Base-by-base conservation (phyloP, 306 rosid genomes). In the Corylus heterophylla region DNA sequence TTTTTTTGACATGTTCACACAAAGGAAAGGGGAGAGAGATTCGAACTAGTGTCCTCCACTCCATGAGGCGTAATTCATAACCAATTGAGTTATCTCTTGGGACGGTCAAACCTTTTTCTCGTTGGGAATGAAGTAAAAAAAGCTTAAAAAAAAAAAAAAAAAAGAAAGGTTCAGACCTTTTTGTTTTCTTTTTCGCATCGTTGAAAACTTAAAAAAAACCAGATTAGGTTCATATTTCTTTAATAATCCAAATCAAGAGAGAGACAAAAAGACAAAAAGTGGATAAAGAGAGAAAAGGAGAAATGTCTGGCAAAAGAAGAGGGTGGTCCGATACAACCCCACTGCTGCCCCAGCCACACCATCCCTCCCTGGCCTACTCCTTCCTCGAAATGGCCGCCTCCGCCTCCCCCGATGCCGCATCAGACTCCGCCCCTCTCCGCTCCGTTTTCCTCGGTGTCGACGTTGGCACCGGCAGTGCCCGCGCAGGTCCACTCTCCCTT, bases 391-490 rank as follows among this genome's bases (percentile, higher is more conserved):
- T 94, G 97, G 56, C 89, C 70, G 73, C 85, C 58, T 4, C 77
- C 55, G 7, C 85, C 58, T 7, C 79, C 67, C 35, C 35, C 35
- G 35, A 31, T 31, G 1, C 71, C 20, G 0, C 84, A 37, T 42
- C 45, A 7, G 25, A 79, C 80, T 50, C 42, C n/a, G 73, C 67
- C 44, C 48, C 75, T 64, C 52, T 29, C 64, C 91, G 90, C 73
- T 74, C 89, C 16, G 80, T 92, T 71, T 95, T 89, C 87, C 94
- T 95, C 73, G 98, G 98, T 58, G 88, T 95, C 71, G 97, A 95
- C 79, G 98, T 92, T 29, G 98, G 98, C 82, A 95, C 97, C 54
- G 97, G 95, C 76, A 95, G 97, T 81, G 98, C 98, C 50, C 97
- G 97, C 25, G 98, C 98, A 75, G 98, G 98, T 94, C 25, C 80